Conservation (phyloP, 345 rosid species). For the Camelina sativa region DNA sequence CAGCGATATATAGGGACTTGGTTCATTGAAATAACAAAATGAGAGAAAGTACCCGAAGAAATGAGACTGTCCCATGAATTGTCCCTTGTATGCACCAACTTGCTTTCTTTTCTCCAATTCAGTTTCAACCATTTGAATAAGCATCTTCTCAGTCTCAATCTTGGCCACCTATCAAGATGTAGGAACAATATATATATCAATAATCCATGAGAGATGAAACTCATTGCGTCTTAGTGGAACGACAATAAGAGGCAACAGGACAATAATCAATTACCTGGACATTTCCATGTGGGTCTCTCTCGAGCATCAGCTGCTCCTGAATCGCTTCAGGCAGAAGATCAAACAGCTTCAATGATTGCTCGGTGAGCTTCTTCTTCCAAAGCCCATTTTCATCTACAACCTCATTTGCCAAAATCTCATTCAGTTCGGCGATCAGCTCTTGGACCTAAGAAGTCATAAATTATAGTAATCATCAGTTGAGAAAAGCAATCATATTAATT, state of each 20-base stretch:
- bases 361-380: slow-evolving; percentile 88
- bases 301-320: slow-evolving; percentile 96
- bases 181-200: slow-evolving; percentile 1
- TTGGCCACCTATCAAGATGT: slow-evolving; percentile 75
- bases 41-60: slow-evolving; percentile 78
- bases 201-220: background rate
- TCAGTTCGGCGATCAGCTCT: slow-evolving; percentile 84
- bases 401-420: slow-evolving; percentile 90
- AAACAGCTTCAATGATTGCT: slow-evolving; percentile 76
- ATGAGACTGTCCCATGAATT: slow-evolving; percentile 92
- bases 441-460: slow-evolving; percentile 65
- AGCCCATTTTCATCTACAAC: slow-evolving; percentile 76
- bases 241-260: background rate
- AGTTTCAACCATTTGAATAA: slow-evolving; percentile 98
- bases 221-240: background rate
- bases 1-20: background rate
- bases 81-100: slow-evolving; percentile 66
- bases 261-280: slow-evolving; percentile 70
- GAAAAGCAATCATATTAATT: background rate
- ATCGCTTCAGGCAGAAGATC: slow-evolving; percentile 87
- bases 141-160: slow-evolving; percentile 99
- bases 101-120: slow-evolving; percentile 94
- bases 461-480: slow-evolving; percentile 1
- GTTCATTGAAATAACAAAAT: background rate
- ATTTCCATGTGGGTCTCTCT: slow-evolving; percentile 99